A percentile compares a stretch with the other conserved stretches of the same genome.
Conservation (phyloP, 345 rosid genomes). For the Pugionium dolabratum region DNA sequence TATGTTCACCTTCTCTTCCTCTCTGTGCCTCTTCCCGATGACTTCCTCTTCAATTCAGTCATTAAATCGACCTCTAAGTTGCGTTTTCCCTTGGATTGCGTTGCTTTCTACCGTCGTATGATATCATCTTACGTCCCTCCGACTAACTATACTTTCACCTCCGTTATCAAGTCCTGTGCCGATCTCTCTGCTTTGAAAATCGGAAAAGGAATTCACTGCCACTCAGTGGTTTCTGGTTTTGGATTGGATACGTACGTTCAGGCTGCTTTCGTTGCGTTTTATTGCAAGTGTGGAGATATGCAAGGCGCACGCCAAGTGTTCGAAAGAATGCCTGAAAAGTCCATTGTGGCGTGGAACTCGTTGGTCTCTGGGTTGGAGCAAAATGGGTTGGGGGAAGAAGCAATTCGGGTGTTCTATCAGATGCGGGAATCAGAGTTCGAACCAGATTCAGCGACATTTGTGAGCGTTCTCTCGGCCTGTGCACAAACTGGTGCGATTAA, state of each 20-base stretch:
- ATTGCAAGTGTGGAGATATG: conserved; percentile 51
- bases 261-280: conserved; percentile 61
- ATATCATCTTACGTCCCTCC: conserved; percentile 46
- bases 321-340: conserved; percentile 60
- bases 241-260: conserved; percentile 65
- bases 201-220: conserved; percentile 62
- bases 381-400: conserved; percentile 63
- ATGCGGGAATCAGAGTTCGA: conserved; percentile 52
- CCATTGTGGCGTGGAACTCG: conserved; percentile 81
- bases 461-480: conserved; percentile 71
- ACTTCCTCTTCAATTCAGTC: conserved; percentile 67
- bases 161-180: conserved; percentile 72
- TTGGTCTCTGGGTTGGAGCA: conserved; percentile 83
- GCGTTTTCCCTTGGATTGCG: conserved; percentile 46
- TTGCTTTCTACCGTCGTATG: conserved; percentile 64
- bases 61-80: conserved; percentile 60
- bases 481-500: conserved; percentile 63
- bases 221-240: conserved; percentile 57
- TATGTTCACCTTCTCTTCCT: conserved; percentile 57
- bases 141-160: conserved; percentile 68
- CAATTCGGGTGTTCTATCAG: conserved; percentile 52
- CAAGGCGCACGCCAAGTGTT: conserved; percentile 61
- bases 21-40: conserved; percentile 60
- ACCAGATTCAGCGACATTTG: conserved; percentile 71
- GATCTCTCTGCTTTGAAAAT: conserved; percentile 49